Base-by-base conservation (phyloP, 1,284 basidiomycete species). In the Kwoniella shivajii region DNA sequence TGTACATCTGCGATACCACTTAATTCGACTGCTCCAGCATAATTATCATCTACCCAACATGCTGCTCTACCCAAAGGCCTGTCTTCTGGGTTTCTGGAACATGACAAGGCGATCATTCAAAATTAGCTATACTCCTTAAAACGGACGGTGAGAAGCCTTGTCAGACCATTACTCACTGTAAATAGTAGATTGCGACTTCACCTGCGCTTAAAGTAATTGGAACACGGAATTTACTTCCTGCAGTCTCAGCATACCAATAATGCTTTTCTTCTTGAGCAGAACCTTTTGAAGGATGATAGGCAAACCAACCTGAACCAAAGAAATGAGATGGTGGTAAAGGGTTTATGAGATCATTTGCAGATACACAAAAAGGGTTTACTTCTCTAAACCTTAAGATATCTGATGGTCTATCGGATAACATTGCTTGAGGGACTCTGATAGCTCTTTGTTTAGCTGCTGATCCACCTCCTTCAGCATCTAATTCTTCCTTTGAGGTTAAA, bases 291-390 rank as follows among this genome's bases (percentile, higher is more conserved):
- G 91, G 90, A 71, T 91, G 89, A 71, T 84, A 83, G 1, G 85
- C 84, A 55, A 83, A 81, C 92, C 93, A 97, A 4, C 93, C 93
- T 0, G 88, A 88, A 29, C 92, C 93, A 60, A 87, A 88, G 78
- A 97, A 96, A 64, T 94, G 80, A 33, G 88, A 89, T 0, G 87
- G 85, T 9, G 93, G 92, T 0, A 97, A 82, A 1, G 93, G 93
- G 79, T 96, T 96, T 75, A 96, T 89, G 43, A 97, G 82, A 76
- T 96, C 92, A 77, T 95, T 95, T 30, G 93, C 93, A 18, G 86
- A 88, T 1, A 90, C 91, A 76, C 93, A 97, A 79, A 83, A 91
- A 9, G 93, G 93, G 43, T 84, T 82, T 54, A 93, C 85, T 74
- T 96, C 93, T 70, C 89, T 84, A 75, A 88, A 92, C 16, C 82